Base-by-base conservation (phyloP, 495 filamentous ascomycete genomes). In the Talaromyces borbonicus region DNA sequence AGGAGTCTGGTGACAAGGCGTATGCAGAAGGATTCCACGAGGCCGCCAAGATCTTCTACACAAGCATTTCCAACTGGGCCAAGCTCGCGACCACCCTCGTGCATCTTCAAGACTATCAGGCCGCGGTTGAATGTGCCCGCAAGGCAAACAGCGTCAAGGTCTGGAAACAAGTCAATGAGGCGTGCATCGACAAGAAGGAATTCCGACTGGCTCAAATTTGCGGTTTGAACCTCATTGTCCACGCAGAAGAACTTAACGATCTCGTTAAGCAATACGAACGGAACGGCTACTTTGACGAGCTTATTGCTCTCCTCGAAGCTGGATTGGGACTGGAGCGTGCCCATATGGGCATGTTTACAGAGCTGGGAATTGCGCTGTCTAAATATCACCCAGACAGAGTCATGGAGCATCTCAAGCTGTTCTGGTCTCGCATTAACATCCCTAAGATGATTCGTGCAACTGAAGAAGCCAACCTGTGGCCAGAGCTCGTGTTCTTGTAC, bases 141-240 rank as follows among this genome's bases (percentile, higher is more conserved):
- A 97, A 97, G 69, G 93, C 93, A 60, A 99, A 97, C 74, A 99
- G 89, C 71, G 88, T 93, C 68, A 95, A 94, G 74, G 93, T 99
- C 45, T 99, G 93, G 93, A 95, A 90, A 70, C 87, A 99, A 66
- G 93, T 99, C 53, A 94, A 97, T 65, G 84, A 85, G 59, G 93
- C 92, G 27, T 99, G 93, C 64, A 86, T 99, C 45, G 75, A 80
- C 52, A 99, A 95, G 84, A 96, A 95, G 72, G 93, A 99, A 60
- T 99, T 99, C 79, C 85, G 92, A 51, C 83, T 99, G 37, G 92
- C 93, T 26, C 94, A 97, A 72, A 99, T 99, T 56, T 99, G 93
- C 65, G 93, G 93, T 73, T 79, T 99, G 24, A 99, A 96, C 68
- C 77, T 99, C 43, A 97, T 99, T 55, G 88, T 99, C 45, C 90